Evolutionary conservation across 2,329 filamentous ascomycete species (phyloP).

Genomic region (Calonectria pteridis): DNA sequence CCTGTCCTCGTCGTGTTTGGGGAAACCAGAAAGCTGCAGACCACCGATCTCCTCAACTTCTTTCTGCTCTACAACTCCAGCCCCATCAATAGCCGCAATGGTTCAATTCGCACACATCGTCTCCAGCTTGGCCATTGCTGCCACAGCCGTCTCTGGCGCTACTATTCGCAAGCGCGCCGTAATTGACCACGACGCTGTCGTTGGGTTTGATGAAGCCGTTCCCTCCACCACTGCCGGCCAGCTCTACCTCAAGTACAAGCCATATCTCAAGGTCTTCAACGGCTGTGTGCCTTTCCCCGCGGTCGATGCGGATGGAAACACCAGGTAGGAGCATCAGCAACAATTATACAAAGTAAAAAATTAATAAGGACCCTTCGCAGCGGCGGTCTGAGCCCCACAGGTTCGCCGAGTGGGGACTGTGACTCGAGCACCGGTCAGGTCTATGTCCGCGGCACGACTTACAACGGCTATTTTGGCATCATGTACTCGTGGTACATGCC

Average conservation of each 20-base stretch:
- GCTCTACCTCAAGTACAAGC: constrained; percentile 51
- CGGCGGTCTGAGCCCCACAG: constrained; percentile 51
- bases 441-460: constrained; percentile 51
- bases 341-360: not conserved
- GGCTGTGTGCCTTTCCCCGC: constrained; percentile 75
- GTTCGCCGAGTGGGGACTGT: constrained; percentile 49
- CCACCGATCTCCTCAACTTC: not conserved
- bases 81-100: constrained; percentile 28
- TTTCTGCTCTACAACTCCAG: not conserved
- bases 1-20: not conserved
- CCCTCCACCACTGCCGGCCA: constrained; percentile 44
- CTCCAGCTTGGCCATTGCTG: constrained; percentile 33
- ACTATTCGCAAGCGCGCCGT: constrained; percentile 45
- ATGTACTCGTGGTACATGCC: constrained; percentile 63
- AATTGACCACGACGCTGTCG: constrained; percentile 48
- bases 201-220: constrained; percentile 48
- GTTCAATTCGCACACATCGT: constrained; percentile 36
- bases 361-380: constrained; percentile 29
- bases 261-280: constrained; percentile 60
- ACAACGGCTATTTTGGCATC: constrained; percentile 52
- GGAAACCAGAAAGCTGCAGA: not conserved
- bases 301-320: constrained; percentile 69
- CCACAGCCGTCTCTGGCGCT: constrained; percentile 37
- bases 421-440: constrained; percentile 52
- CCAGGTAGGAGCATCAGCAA: constrained; percentile 40